Percentiles rank a stretch among this genome's conserved stretches.
These are phyloP conservation scores for Huiozyma naganishii DNA, from an alignment of 805 yeast genomes.

Conservation along the genomic window DNA sequence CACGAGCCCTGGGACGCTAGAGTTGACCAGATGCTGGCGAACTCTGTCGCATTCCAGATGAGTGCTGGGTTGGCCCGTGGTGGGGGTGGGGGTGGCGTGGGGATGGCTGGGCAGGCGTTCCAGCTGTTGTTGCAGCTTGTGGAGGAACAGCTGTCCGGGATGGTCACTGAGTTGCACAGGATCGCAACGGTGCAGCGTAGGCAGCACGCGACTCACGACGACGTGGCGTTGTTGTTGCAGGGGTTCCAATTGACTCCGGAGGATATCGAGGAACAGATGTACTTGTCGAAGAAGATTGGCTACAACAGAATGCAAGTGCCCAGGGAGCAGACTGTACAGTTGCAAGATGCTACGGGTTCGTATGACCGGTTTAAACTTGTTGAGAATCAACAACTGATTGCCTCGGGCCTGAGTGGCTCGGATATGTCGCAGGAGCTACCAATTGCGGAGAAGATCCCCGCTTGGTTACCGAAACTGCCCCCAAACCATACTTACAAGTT, in stretches of 20 bases:
- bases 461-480: slow-evolving; percentile 65
- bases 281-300: no score
- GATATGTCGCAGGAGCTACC: no score
- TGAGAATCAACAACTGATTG: slow-evolving; percentile 7
- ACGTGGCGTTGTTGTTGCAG: slow-evolving; percentile 35
- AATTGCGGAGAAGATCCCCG: no score
- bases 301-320: no score
- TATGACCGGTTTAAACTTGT: slow-evolving; percentile 4
- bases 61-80: slow-evolving; percentile 15
- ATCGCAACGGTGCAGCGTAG: slow-evolving; percentile 53
- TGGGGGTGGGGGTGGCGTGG: slow-evolving; percentile 15
- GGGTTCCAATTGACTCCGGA: slow-evolving; percentile 30
- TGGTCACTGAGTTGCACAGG: slow-evolving; percentile 36
- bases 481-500: slow-evolving; percentile 86
- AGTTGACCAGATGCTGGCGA: slow-evolving; percentile 15
- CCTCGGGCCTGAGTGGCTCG: not conserved
- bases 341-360: slow-evolving; percentile 1
- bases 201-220: slow-evolving; percentile 40
- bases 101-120: slow-evolving; percentile 28
- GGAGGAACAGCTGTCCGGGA: slow-evolving; percentile 27
- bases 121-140: slow-evolving; percentile 30
- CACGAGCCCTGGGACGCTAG: slow-evolving; percentile 13
- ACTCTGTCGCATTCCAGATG: slow-evolving; percentile 31
- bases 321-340: no score
- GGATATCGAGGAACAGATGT: no score